Evolutionary conservation across 371 early-diverging fungal species (phyloP).

Genomic region (Haplosporangium sp.): DNA sequence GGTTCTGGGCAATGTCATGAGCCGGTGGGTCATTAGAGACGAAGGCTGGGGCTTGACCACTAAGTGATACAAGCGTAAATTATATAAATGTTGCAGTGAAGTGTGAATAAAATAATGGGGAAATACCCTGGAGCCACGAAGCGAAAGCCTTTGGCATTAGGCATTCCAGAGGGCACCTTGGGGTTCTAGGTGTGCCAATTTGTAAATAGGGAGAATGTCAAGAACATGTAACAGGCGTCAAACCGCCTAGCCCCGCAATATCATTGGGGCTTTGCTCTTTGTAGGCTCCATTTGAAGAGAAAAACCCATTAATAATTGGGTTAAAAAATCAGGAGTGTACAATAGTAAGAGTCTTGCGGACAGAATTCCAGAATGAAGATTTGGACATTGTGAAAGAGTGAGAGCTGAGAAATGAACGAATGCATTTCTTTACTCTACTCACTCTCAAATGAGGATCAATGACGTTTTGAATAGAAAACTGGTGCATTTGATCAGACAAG

Average conservation of each 20-base stretch:
- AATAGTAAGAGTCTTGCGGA: constrained; percentile 57
- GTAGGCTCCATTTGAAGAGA: too few relatives aligned
- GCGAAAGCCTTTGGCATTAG: constrained; percentile 70
- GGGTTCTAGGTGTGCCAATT: constrained; percentile 61
- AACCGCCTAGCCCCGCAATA: too few relatives aligned
- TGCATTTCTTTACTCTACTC: too few relatives aligned
- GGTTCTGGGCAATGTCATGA: constrained; percentile 82
- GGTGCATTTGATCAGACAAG: too few relatives aligned
- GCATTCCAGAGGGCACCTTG: constrained; percentile 71
- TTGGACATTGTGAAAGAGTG: constrained; percentile 34
- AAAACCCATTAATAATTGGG: not conserved
- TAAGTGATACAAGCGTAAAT: not conserved
- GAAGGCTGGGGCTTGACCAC: constrained; percentile 66
- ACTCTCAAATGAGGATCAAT: not conserved
- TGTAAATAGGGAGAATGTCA: not conserved
- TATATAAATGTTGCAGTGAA: not conserved
- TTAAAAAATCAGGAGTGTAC: constrained; percentile 13
- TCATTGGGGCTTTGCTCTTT: too few relatives aligned
- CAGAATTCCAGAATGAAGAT: constrained; percentile 56
- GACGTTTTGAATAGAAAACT: not conserved
- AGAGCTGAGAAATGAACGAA: too few relatives aligned
- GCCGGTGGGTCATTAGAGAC: constrained; percentile 66
- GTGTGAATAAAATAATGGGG: not conserved
- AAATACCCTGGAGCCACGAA: constrained; percentile 67
- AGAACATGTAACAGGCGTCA: too few relatives aligned